Percentiles rank a stretch among this genome's conserved stretches.
phyloP scores from a whole-genome alignment of 2,329 filamentous ascomycete genomes.

The Aureobasidium subglaciale region DNA sequence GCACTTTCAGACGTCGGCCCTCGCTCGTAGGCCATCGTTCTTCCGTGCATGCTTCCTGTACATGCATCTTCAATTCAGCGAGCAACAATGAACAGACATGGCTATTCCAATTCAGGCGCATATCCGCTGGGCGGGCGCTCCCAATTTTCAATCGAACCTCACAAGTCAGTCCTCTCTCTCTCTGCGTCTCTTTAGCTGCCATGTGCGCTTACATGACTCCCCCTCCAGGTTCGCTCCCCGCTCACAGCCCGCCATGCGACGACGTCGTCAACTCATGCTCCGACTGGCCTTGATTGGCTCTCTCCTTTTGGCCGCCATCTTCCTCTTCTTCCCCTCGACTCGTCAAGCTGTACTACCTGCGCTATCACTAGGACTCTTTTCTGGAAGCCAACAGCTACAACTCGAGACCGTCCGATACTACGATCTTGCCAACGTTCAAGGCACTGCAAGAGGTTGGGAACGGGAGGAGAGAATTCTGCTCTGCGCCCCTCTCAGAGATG shows the following conservation, averaged over 20 bases:
- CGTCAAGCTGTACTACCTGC: conserved; percentile 54
- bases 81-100: conserved; percentile 17
- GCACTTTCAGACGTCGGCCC: conserved; percentile 1
- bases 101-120: conserved; percentile 18
- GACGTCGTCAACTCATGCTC: conserved; percentile 64
- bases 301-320: conserved; percentile 53
- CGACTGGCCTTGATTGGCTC: conserved; percentile 55
- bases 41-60: conserved; percentile 11
- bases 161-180: conserved; percentile 15
- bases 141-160: conserved; percentile 19
- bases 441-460: conserved; percentile 90
- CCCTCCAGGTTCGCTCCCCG: conserved; percentile 71
- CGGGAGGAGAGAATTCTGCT: conserved; percentile 90
- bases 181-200: too few relatives aligned
- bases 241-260: conserved; percentile 63
- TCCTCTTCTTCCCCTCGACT: conserved; percentile 71
- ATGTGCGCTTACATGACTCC: not conserved
- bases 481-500: conserved; percentile 89
- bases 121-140: conserved; percentile 18
- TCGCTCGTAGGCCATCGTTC: not conserved
- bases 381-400: conserved; percentile 56
- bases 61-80: conserved; percentile 7
- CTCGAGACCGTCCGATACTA: conserved; percentile 96
- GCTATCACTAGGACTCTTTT: conserved; percentile 63
- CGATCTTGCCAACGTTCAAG: conserved; percentile 84